phyloP scores from a whole-genome alignment of 108 stramenopile genomes.

The Pelagomonas calceolata region DNA sequence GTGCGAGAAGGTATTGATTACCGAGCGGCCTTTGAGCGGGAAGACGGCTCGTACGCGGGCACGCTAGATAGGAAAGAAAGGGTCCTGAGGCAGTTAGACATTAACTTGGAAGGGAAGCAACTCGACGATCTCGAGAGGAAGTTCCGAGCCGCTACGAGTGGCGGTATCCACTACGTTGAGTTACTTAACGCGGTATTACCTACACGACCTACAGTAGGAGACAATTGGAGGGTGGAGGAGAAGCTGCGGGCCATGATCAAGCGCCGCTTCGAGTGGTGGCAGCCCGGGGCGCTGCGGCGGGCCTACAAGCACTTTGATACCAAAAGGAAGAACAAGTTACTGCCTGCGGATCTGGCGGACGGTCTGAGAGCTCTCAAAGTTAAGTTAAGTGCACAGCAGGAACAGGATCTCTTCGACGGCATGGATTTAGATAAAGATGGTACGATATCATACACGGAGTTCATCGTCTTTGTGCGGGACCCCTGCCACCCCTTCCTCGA shows the following conservation, averaged over 20 bases:
- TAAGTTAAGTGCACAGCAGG: slow-evolving; percentile 22
- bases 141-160: slow-evolving; percentile 2
- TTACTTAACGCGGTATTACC: slow-evolving; percentile 6
- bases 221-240: slow-evolving; percentile 23
- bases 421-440: slow-evolving; percentile 24
- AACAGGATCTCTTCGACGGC: slow-evolving; percentile 18
- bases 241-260: slow-evolving; percentile 28
- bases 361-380: slow-evolving; percentile 16
- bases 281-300: slow-evolving; percentile 21
- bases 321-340: slow-evolving; percentile 10
- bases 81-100: neutral
- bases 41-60: slow-evolving; percentile 10
- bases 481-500: slow-evolving; percentile 23
- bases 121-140: slow-evolving; percentile 3
- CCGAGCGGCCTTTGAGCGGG: slow-evolving; percentile 8
- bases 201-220: neutral
- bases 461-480: slow-evolving; percentile 30
- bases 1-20: slow-evolving; percentile 14
- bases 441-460: slow-evolving; percentile 17
- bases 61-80: neutral
- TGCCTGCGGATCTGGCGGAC: slow-evolving; percentile 19
- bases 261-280: slow-evolving; percentile 30
- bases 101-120: neutral
- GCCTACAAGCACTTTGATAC: slow-evolving; percentile 32
- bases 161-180: slow-evolving; percentile 9